Base-by-base conservation (phyloP, 768 basidiomycete genomes). In the Boletellus sp. region DNA sequence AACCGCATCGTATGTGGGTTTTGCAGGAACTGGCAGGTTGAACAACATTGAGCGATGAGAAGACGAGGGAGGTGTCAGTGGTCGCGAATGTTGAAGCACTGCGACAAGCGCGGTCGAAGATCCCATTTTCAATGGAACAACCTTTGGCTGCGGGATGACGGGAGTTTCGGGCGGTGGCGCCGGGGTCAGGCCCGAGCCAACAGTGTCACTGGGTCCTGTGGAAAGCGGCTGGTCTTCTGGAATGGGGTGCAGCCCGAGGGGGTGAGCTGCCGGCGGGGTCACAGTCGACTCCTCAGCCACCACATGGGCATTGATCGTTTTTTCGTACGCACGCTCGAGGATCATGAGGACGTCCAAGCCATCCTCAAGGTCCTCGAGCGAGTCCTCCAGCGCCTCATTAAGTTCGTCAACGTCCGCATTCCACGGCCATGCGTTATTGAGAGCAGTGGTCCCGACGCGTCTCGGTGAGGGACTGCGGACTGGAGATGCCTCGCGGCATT, bases 71-170 rank as follows among this genome's bases (percentile, higher is more conserved):
- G 55, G 54, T 36, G 56, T 47, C 12, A 42, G 47, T 13, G 51
- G 52, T 31, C 58, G 64, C 8, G 62, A 59, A 55, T 78, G 75
- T 45, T 84, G 78, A 19, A 85, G 74, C 16, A 85, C 77, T 0
- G 82, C 85, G 7, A 87, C 72, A 16, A 87, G 75, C 3, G 83
- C 85, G 0, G 85, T 87, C 15, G 84, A 84, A 1, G 84, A 85
- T 17, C 84, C 85, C 19, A 78, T 70, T 47, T 77, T 71, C 3
- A 85, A 73, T 3, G 77, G 80, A 1, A 67, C 47, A 32, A 50
- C 15, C 47, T 45, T 67, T 6, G 62, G 57, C 31, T 59, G 62
- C 1, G 58, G 50, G 3, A 55, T 35, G n/a, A 48, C 7, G 15
- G 57, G 53, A 0, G 42, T 40, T 32, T 63, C 56, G 3, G 67